Conservation (phyloP, 2,329 filamentous ascomycete species). For the Orbilia brochopaga region DNA sequence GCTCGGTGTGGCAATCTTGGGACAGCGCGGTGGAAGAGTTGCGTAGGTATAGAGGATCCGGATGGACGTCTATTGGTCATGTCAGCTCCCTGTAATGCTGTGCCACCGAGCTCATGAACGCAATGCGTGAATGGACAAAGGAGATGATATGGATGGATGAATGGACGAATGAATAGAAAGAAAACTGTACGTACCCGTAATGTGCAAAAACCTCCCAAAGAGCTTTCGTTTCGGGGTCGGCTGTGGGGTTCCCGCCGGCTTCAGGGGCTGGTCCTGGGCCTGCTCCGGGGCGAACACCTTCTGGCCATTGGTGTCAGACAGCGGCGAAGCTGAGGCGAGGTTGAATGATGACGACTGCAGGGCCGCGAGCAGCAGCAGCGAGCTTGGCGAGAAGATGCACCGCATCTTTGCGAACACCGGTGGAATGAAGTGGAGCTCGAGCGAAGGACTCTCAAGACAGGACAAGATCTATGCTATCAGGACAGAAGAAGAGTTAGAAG, state of each 20-base stretch:
- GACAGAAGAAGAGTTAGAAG: slow-evolving; percentile 5
- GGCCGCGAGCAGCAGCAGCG: slow-evolving; percentile 15
- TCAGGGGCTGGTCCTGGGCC: background rate
- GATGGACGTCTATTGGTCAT: slow-evolving; percentile 76
- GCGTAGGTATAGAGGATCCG: slow-evolving; percentile 76
- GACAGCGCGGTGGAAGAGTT: slow-evolving; percentile 75
- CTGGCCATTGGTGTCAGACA: background rate
- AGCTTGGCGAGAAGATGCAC: slow-evolving; percentile 31
- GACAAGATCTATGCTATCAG: background rate
- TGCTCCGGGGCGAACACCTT: slow-evolving; percentile 10
- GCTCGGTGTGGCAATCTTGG: slow-evolving; percentile 77
- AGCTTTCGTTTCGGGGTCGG: slow-evolving; percentile 59
- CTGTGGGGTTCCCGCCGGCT: slow-evolving; percentile 18
- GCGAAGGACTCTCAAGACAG: background rate
- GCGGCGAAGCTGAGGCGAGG: slow-evolving; percentile 29
- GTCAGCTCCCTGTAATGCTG: background rate
- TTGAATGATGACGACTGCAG: slow-evolving; percentile 22
- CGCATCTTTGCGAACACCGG: slow-evolving; percentile 30
- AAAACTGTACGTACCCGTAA: slow-evolving; percentile 70
- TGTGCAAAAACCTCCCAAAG: slow-evolving; percentile 81
- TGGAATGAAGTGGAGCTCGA: background rate
- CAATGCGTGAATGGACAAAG: too few relatives aligned
- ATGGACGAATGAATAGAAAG: slow-evolving; percentile 49
- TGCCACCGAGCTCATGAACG: slow-evolving; percentile 51
- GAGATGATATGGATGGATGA: too few relatives aligned